Percentiles rank a stretch among this genome's conserved stretches.
Conservation (phyloP, 805 yeast genomes). For the Schwanniomyces pseudopolymorphus region DNA sequence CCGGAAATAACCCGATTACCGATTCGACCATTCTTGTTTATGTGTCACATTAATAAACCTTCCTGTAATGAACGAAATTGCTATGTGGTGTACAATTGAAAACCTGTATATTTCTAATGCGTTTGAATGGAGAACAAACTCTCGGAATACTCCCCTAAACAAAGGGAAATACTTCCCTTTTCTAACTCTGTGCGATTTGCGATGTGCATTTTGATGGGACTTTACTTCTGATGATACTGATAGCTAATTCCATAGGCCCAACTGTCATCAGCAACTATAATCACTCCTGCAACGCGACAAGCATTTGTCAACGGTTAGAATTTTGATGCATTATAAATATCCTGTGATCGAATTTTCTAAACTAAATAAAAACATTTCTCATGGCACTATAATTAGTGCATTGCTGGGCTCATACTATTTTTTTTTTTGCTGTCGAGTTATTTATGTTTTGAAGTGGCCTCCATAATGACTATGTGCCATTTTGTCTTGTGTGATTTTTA, state of each 20-base stretch:
- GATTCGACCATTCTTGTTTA: not conserved
- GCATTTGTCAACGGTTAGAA: not conserved
- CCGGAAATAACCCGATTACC: not conserved
- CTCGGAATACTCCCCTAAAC: not conserved
- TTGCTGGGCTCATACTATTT: not conserved
- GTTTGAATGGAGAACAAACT: not conserved
- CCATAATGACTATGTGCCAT: not conserved
- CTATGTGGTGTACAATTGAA: not conserved
- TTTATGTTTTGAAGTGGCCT: not conserved
- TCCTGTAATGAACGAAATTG: not conserved
- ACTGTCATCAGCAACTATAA: too few species aligned
- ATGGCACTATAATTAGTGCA: not conserved
- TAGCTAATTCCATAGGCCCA: too few species aligned
- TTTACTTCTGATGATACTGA: too few species aligned
- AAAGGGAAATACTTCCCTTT: not conserved
- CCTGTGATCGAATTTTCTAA: not conserved
- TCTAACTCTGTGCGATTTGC: too few species aligned
- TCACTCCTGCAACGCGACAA: not conserved
- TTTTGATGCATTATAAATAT: not conserved
- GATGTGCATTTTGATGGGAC: too few species aligned
- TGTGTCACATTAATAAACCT: not conserved
- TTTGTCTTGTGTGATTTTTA: not conserved
- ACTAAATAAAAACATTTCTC: not conserved
- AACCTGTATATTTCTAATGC: not conserved
- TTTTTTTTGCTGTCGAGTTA: not conserved